A percentile compares a stretch with the other conserved stretches of the same genome.
Conservation (phyloP, 2,329 filamentous ascomycete genomes). For the Xylariales sp. region DNA sequence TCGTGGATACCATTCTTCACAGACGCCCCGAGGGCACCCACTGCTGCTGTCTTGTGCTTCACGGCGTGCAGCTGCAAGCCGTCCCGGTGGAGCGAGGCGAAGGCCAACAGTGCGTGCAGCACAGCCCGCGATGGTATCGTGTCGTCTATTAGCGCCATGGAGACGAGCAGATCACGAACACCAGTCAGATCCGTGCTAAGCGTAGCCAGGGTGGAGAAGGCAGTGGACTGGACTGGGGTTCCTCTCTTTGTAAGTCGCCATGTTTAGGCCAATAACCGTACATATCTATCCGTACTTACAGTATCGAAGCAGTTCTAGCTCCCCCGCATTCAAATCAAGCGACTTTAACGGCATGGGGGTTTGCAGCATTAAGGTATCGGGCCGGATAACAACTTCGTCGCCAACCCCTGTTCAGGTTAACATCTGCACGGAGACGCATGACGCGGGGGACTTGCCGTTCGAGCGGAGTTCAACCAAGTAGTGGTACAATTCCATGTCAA, state of each 20-base stretch:
- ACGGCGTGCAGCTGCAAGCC: conserved; percentile 31
- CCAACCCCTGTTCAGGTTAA: conserved; percentile 20
- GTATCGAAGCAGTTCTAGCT: conserved; percentile 30
- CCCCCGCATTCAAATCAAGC: conserved; percentile 25
- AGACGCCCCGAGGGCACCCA: conserved; percentile 31
- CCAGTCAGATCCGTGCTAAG: conserved; percentile 6
- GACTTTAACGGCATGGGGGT: conserved; percentile 1
- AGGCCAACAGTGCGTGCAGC: conserved; percentile 33
- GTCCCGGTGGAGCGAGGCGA: conserved; percentile 33
- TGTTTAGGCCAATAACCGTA: not conserved
- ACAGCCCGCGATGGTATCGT: conserved; percentile 33
- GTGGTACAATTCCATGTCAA: conserved; percentile 36
- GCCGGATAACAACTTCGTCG: conserved; percentile 4
- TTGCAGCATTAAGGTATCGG: conserved; percentile 28
- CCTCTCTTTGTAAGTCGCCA: conserved; percentile 15
- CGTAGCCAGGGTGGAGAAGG: conserved; percentile 28
- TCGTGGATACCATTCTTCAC: conserved; percentile 21
- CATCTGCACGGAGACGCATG: not conserved
- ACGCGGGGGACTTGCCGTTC: conserved; percentile 17
- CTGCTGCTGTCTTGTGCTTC: conserved; percentile 32
- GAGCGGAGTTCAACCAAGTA: conserved; percentile 30
- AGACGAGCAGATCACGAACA: conserved; percentile 28
- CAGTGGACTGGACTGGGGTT: conserved; percentile 25
- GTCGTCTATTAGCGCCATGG: conserved; percentile 26
- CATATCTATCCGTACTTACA: conserved; percentile 23